phyloP scores from a whole-genome alignment of 306 rosid species.

The Dryas octopetala region DNA sequence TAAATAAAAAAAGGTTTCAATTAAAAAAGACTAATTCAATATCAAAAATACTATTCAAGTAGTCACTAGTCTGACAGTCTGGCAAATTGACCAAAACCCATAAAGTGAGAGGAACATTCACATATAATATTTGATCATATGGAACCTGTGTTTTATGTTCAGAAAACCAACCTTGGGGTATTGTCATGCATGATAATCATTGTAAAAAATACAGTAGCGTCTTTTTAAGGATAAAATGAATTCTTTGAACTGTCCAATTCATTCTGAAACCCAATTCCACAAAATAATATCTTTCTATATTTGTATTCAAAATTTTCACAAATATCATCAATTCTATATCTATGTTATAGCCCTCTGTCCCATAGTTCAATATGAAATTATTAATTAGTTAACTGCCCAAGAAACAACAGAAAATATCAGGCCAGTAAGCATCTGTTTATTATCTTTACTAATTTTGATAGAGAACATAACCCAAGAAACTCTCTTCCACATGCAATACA shows the following conservation, averaged over 20 bases:
- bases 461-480: constrained; percentile 10
- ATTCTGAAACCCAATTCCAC: neutral
- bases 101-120: too few relatives aligned
- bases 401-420: neutral
- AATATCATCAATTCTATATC: neutral
- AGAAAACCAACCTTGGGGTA: too few relatives aligned
- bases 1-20: too few relatives aligned
- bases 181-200: neutral
- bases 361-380: neutral
- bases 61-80: too few relatives aligned
- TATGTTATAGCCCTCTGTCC: too few relatives aligned
- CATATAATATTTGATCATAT: neutral
- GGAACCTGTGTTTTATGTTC: neutral
- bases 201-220: neutral
- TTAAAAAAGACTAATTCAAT: constrained; percentile 5
- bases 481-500: neutral
- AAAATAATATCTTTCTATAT: neutral
- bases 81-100: neutral
- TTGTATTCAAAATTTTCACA: neutral
- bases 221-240: neutral
- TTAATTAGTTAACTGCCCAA: neutral
- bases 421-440: constrained; percentile 12
- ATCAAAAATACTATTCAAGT: neutral
- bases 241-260: neutral
- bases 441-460: constrained; percentile 3